Evolutionary conservation across 1,284 basidiomycete genomes (phyloP).

Genomic region (Omphalotus olearius): DNA sequence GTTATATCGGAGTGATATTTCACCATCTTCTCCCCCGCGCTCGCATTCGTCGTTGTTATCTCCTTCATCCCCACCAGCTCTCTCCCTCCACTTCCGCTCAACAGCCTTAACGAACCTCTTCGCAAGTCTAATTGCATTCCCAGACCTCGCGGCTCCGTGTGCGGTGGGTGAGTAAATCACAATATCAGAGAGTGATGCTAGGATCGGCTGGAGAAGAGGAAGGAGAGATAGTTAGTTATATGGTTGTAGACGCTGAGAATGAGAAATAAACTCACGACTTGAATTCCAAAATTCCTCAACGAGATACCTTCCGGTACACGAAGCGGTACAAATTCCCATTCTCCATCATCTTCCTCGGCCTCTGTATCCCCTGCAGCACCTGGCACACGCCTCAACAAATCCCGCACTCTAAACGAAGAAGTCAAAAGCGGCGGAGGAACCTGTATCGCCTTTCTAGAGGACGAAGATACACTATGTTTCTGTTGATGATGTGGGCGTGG

Average conservation of each 20-base stretch:
- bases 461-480: conserved; percentile 1
- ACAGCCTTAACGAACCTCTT: conserved; percentile 56
- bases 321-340: conserved; percentile 61
- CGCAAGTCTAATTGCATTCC: conserved; percentile 53
- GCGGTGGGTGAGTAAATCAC: conserved; percentile 77
- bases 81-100: conserved; percentile 28
- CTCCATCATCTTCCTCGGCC: conserved; percentile 27
- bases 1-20: conserved; percentile 67
- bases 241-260: no score
- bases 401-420: conserved; percentile 45
- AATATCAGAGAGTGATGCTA: conserved; percentile 85
- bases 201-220: conserved; percentile 50
- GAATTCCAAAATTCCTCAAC: conserved; percentile 78
- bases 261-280: conserved; percentile 51
- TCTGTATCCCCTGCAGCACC: not conserved
- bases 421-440: conserved; percentile 38
- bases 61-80: not conserved
- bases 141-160: conserved; percentile 35
- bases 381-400: conserved; percentile 28
- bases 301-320: conserved; percentile 73
- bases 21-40: conserved; percentile 9
- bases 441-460: conserved; percentile 16
- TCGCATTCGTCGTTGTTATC: no score
- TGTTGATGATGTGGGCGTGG: conserved; percentile 3
- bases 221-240: not conserved